Evolutionary conservation across 371 early-diverging fungal genomes (phyloP).

Genomic region (Mortierella sp.): DNA sequence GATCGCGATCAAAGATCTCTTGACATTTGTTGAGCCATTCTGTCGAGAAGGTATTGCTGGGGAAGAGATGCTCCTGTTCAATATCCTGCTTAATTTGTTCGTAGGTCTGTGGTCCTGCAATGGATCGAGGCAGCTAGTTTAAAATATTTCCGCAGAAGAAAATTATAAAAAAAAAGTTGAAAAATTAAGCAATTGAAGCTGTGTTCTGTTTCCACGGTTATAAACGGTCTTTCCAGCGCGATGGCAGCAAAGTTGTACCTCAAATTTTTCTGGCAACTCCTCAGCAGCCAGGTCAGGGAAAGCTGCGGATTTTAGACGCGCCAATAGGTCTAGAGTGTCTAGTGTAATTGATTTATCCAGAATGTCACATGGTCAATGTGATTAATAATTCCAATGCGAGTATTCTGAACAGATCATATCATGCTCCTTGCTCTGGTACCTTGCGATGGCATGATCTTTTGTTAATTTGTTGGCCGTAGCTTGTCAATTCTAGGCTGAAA

Average conservation of each 20-base stretch:
- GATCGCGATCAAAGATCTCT: constrained; percentile 59
- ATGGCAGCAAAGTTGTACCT: constrained; percentile 11
- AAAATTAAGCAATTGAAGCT: neutral
- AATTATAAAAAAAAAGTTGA: neutral
- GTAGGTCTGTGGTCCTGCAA: constrained; percentile 45
- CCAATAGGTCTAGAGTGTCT: constrained; percentile 39
- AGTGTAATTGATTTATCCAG: neutral
- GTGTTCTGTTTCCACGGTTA: too few species aligned
- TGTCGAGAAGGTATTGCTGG: constrained; percentile 47
- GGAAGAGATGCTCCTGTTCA: constrained; percentile 53
- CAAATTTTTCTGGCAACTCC: constrained; percentile 30
- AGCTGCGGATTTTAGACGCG: constrained; percentile 52
- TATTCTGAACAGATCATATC: neutral
- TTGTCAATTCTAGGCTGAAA: neutral
- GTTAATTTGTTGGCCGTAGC: neutral
- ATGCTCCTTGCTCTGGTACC: constrained; percentile 7
- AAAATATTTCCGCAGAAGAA: neutral
- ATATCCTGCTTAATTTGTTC: constrained; percentile 45
- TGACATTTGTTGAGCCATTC: constrained; percentile 56
- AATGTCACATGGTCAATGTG: neutral
- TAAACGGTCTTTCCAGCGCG: too few species aligned
- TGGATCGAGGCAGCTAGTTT: constrained; percentile 34
- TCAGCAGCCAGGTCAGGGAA: constrained; percentile 33
- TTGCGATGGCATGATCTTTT: constrained; percentile 27
- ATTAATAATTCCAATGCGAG: too few species aligned